These are phyloP conservation scores for Fragilaria radians DNA, from an alignment of 108 stramenopile species.

Conservation along the genomic window DNA sequence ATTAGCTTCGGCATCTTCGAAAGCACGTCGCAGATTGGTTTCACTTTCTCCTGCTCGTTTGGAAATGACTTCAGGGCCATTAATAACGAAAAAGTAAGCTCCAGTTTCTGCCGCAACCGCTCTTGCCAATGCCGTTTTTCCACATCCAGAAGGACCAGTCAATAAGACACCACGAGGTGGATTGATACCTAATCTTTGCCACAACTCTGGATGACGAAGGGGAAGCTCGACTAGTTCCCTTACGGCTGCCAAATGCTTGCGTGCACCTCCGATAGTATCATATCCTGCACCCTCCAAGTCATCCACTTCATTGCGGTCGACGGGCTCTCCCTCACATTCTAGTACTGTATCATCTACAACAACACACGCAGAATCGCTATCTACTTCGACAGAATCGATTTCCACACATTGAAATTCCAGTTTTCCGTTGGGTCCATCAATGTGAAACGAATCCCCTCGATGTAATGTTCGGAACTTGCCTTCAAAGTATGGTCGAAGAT, in stretches of 20 bases:
- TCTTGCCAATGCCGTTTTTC: conserved; percentile 94
- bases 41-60: conserved; percentile 94
- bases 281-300: conserved; percentile 95
- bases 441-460: conserved; percentile 65
- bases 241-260: conserved; percentile 91
- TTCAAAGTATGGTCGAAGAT: conserved; percentile 83
- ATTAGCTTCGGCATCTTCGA: conserved; percentile 90
- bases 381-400: conserved; percentile 80
- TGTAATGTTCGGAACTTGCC: conserved; percentile 74
- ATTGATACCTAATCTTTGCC: conserved; percentile 89
- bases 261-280: conserved; percentile 96
- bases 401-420: conserved; percentile 81
- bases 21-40: conserved; percentile 81
- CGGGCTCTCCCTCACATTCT: conserved; percentile 73
- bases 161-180: conserved; percentile 95
- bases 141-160: conserved; percentile 95
- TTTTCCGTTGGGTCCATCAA: conserved; percentile 66
- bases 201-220: conserved; percentile 93
- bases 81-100: conserved; percentile 94
- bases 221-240: conserved; percentile 97
- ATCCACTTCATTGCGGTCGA: conserved; percentile 68
- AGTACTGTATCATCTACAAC: conserved; percentile 85
- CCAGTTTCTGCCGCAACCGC: conserved; percentile 96
- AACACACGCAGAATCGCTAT: conserved; percentile 74
- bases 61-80: conserved; percentile 97